Base-by-base conservation (phyloP, 2,329 filamentous ascomycete species). In the Aspergillus ochraceus region DNA sequence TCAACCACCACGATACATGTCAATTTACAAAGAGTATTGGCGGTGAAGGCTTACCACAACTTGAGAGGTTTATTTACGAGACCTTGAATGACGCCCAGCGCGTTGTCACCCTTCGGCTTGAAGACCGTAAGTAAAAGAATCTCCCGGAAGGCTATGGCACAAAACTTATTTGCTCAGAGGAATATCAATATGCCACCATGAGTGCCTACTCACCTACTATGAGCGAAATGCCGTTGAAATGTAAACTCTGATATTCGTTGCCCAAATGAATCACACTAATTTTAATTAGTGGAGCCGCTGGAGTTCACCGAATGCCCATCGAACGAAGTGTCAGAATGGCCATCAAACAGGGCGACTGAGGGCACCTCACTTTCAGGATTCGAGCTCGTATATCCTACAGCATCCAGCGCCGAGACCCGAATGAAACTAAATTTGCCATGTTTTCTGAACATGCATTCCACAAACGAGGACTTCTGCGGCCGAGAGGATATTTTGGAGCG, bases 401-500 rank as follows among this genome's bases (percentile, higher is more conserved):
- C 22, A 30, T 42, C 52, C 6, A 54, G 11, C 20, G 17, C 36
- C 14, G 36, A 54, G 20, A 54, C 42, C 29, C 19, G 39, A 26
- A 54, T 32, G 30, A 26, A 39, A 20, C 52, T 54, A 11, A 11
- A 54, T 32, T 24, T 55, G 36, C 54, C 54, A 36, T 55, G 54
- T 24, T 30, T 36, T 50, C 29, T 55, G 8, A 49, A 55, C 42
- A 49, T 46, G n/a, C 45, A 55, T 39, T 49, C 42, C 11, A n/a
- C 45, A 20, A 55, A 69, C 54, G 36, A 58, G 17, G 61, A 66
- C 47, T 68, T 68, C 53, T 66, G 61, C 32, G 66, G 67, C 22
- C 65, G 64, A 11, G 61, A 67, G 54, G 68, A 65, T 54, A 66
- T 68, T 20, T 24, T 68, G 29, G 58, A 63, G n/a, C 59, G 54